These are phyloP conservation scores for Baorangia bicolor DNA, from an alignment of 768 basidiomycete species.

Conservation along the genomic window DNA sequence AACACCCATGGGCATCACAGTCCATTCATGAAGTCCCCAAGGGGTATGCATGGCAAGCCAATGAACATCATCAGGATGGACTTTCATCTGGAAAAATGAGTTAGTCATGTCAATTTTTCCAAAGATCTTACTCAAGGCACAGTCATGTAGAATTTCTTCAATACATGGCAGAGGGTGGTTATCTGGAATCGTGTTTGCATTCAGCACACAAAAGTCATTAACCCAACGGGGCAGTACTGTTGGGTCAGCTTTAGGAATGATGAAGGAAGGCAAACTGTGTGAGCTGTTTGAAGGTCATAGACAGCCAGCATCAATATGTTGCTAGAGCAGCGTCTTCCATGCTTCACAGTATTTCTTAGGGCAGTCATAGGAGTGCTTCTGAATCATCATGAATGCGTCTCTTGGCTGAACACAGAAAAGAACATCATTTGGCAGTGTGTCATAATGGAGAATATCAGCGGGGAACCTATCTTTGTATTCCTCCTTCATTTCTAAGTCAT, in stretches of 20 bases:
- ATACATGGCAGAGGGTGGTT: constrained; percentile 19
- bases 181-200: constrained; percentile 21
- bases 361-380: too few relatives aligned
- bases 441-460: too few relatives aligned
- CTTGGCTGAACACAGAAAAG: too few relatives aligned
- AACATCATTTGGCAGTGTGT: too few relatives aligned
- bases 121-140: constrained; percentile 33
- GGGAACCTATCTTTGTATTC: too few relatives aligned
- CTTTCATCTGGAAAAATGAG: constrained; percentile 38
- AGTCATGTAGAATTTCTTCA: constrained; percentile 23
- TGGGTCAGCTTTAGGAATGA: constrained; percentile 37
- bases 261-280: too few relatives aligned
- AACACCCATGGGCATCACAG: constrained; percentile 11
- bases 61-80: constrained; percentile 28
- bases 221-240: constrained; percentile 24
- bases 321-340: too few relatives aligned
- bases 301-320: too few relatives aligned
- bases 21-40: constrained; percentile 40
- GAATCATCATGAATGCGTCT: too few relatives aligned
- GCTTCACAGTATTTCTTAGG: too few relatives aligned
- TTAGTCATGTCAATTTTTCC: constrained; percentile 41
- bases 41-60: constrained; percentile 40
- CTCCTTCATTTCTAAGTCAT: too few relatives aligned
- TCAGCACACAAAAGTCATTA: constrained; percentile 30
- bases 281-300: too few relatives aligned